Base-by-base conservation (phyloP, 1,284 basidiomycete genomes). In the Trichosporon sp. region DNA sequence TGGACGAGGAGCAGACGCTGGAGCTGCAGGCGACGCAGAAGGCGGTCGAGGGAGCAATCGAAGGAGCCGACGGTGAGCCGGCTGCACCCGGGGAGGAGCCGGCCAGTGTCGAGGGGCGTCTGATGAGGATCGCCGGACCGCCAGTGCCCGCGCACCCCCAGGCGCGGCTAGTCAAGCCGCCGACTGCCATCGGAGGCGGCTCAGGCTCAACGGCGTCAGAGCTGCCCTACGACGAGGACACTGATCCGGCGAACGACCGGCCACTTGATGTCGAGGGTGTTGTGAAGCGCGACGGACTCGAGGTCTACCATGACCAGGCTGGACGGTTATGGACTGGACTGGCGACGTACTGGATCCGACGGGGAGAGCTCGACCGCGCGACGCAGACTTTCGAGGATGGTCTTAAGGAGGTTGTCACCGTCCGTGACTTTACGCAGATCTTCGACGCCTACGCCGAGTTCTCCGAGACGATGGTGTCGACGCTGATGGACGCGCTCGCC, bases 291-390 rank as follows among this genome's bases (percentile, higher is more conserved):
- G 94, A 98, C 76, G 97, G 96, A 7, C 86, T 99, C 43, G 87
- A 87, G 3, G 86, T 93, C 14, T 99, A 97, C 84, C 93, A 94
- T 79, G 97, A 99, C 83, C 96, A 99, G 85, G 93, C 95, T 0
- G 97, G 97, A 10, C 89, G 94, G 43, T 85, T 99, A 12, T 99
- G 96, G 95, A 93, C 94, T 3, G 96, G 96, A 0, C 84, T 99
- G 46, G 96, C 96, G 2, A 98, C 96, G 0, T 99, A 97, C 81
- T 99, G 96, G 95, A 96, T 97, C 85, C 97, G 98, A 85, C 90
- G 94, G 1, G 93, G 90, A 74, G 96, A 98, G 80, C 96, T 99
- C 78, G 95, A 96, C 69, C 89, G 91, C 70, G 94, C 92, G 7
- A 91, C 89, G 78, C 87, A 88, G 69, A 94, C 91, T 0, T 99